These are phyloP conservation scores for Lentinula edodes DNA, from an alignment of 768 basidiomycete species.

Conservation along the genomic window DNA sequence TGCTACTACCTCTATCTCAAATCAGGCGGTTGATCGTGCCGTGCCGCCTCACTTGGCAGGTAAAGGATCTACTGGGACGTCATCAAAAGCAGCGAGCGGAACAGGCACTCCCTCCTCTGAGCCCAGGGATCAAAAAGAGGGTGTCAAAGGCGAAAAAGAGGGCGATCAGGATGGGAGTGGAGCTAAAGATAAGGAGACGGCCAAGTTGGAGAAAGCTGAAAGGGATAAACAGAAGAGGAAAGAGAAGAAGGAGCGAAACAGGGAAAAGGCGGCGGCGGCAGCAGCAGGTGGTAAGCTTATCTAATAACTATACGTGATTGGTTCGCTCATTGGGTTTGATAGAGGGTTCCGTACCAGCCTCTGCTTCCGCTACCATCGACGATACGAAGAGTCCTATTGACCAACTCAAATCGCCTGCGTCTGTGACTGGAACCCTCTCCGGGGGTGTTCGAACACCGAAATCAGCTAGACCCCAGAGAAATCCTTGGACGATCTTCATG, in stretches of 20 bases:
- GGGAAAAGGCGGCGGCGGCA: slow-evolving; percentile 33
- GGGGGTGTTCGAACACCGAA: slow-evolving; percentile 70
- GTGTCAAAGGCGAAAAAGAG: slow-evolving; percentile 9
- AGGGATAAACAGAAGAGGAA: slow-evolving; percentile 55
- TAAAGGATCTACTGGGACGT: slow-evolving; percentile 7
- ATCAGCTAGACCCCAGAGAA: slow-evolving; percentile 51
- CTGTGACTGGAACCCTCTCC: slow-evolving; percentile 56
- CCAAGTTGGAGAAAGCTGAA: slow-evolving; percentile 43
- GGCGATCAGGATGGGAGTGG: slow-evolving; percentile 2
- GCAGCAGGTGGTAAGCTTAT: slow-evolving; percentile 18
- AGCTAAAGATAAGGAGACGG: slow-evolving; percentile 1
- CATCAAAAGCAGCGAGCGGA: slow-evolving; percentile 2
- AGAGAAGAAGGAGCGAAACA: slow-evolving; percentile 54
- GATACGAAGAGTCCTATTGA: slow-evolving; percentile 22
- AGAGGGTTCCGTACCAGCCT: slow-evolving; percentile 13
- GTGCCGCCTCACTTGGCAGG: slow-evolving; percentile 22
- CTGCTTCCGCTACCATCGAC: slow-evolving; percentile 14
- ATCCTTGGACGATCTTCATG: slow-evolving; percentile 87
- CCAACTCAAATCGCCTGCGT: slow-evolving; percentile 49
- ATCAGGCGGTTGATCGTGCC: slow-evolving; percentile 25
- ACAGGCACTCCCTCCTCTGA: not conserved
- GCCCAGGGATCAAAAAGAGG: slow-evolving; percentile 23
- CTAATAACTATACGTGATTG: not conserved
- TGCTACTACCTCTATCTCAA: slow-evolving; percentile 21
- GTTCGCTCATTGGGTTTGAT: not conserved